Evolutionary conservation across 106 monocot genomes (phyloP).

Genomic region (Platanthera guangdongensis): DNA sequence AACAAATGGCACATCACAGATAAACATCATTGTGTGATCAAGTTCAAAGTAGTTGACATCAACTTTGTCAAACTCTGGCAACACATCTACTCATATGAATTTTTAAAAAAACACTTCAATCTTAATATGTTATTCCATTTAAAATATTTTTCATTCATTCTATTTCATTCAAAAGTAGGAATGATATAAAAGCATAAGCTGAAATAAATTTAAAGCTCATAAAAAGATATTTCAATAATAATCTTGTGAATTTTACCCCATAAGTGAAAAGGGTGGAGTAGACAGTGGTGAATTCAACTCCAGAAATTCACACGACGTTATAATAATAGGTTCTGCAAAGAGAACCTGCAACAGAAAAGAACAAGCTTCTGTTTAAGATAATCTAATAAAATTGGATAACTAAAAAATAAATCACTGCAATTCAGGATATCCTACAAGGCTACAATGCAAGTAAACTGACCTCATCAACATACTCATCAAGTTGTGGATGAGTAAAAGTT

Average conservation of each 20-base stretch:
- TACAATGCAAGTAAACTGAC: conserved; percentile 19
- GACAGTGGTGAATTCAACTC: conserved; percentile 90
- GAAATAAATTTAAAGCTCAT: not conserved
- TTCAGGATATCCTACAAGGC: not conserved
- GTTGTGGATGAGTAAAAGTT: conserved; percentile 74
- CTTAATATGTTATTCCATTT: no score
- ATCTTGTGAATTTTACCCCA: conserved; percentile 45
- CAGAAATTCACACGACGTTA: conserved; percentile 90
- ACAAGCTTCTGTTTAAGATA: conserved; percentile 2
- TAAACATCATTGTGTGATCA: no score
- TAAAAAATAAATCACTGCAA: not conserved
- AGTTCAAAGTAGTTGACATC: no score
- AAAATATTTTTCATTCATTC: no score
- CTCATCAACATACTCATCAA: conserved; percentile 96
- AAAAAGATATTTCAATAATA: not conserved
- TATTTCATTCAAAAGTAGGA: no score
- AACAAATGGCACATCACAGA: no score
- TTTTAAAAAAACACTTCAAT: no score
- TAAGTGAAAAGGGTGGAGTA: conserved; percentile 48
- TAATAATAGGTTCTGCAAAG: conserved; percentile 81
- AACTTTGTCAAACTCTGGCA: no score
- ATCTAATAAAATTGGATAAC: not conserved
- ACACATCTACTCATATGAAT: no score
- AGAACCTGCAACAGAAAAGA: conserved; percentile 41
- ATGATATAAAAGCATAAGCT: not conserved